A percentile compares a stretch with the other conserved stretches of the same genome.
phyloP scores from a whole-genome alignment of 2,329 filamentous ascomycete genomes.

The Scedosporium dehoogii region DNA sequence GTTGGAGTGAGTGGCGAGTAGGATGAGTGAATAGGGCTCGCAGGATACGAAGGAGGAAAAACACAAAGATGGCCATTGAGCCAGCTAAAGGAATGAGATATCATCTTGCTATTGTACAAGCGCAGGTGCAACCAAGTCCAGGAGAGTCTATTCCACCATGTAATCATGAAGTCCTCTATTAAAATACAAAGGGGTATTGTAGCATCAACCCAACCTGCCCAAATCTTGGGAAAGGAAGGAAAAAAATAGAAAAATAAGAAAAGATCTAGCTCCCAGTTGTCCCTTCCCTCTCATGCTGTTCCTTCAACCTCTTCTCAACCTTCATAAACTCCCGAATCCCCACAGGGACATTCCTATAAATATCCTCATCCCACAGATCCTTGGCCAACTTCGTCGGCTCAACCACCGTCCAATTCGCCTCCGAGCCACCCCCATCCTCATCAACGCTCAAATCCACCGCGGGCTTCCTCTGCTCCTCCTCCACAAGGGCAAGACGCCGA shows the following conservation, averaged over 20 bases:
- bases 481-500: slow-evolving; percentile 13
- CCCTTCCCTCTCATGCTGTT: slow-evolving; percentile 56
- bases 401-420: slow-evolving; percentile 50
- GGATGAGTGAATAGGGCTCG: too few relatives aligned
- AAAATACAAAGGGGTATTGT: neutral
- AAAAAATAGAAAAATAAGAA: neutral
- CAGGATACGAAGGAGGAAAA: neutral
- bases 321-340: slow-evolving; percentile 97
- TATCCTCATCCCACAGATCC: slow-evolving; percentile 51
- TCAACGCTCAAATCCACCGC: slow-evolving; percentile 53
- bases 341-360: slow-evolving; percentile 76
- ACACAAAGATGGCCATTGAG: too few relatives aligned
- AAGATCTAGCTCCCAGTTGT: slow-evolving; percentile 29
- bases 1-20: too few relatives aligned
- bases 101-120: neutral
- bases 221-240: neutral
- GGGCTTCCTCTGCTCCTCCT: slow-evolving; percentile 16
- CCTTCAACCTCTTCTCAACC: slow-evolving; percentile 81
- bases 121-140: neutral
- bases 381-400: slow-evolving; percentile 31
- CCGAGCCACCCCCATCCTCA: slow-evolving; percentile 68
- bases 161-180: neutral
- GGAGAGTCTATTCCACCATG: neutral
- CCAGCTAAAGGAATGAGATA: neutral
- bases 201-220: neutral